Percentiles rank a stretch among this genome's conserved stretches.
phyloP scores from a whole-genome alignment of 176 grass and related monocot genomes.

The Carex scoparia region DNA sequence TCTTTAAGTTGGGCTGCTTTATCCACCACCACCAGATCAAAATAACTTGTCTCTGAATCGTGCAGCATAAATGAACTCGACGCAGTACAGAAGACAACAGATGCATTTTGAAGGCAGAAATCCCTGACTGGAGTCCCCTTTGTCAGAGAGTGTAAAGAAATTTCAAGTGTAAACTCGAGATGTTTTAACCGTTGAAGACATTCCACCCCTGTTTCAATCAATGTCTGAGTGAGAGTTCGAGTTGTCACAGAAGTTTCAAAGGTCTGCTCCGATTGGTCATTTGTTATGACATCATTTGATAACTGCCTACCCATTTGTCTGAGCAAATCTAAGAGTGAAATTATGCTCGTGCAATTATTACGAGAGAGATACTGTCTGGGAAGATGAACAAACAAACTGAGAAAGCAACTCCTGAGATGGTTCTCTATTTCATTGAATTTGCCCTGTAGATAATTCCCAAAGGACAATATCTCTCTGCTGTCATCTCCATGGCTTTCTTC shows the following conservation, averaged over 20 bases:
- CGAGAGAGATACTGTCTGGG: conserved; percentile 33
- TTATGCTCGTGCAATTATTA: conserved; percentile 25
- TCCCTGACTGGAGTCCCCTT: conserved; percentile 32
- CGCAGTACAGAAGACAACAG: conserved; percentile 60
- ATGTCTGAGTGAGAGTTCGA: conserved; percentile 7
- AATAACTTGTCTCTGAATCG: conserved; percentile 31
- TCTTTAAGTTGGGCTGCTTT: conserved; percentile 74
- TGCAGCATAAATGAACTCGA: conserved; percentile 60
- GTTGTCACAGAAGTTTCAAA: conserved; percentile 24
- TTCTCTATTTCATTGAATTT: conserved; percentile 3
- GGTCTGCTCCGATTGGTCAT: neutral
- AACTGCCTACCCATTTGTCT: conserved; percentile 25
- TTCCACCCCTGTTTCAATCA: conserved; percentile 29
- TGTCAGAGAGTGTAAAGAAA: conserved; percentile 17
- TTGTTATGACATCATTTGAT: neutral
- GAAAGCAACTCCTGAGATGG: conserved; percentile 37
- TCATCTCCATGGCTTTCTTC: neutral
- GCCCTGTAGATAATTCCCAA: conserved; percentile 23
- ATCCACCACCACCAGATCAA: conserved; percentile 65
- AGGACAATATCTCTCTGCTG: neutral
- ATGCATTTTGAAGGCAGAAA: conserved; percentile 58
- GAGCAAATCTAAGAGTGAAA: conserved; percentile 32
- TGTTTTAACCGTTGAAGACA: conserved; percentile 39
- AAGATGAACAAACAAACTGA: conserved; percentile 43
- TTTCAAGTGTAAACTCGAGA: conserved; percentile 27